phyloP scores from a whole-genome alignment of 1,139 yeast species.

The Pneumocystis wakefieldiae region DNA sequence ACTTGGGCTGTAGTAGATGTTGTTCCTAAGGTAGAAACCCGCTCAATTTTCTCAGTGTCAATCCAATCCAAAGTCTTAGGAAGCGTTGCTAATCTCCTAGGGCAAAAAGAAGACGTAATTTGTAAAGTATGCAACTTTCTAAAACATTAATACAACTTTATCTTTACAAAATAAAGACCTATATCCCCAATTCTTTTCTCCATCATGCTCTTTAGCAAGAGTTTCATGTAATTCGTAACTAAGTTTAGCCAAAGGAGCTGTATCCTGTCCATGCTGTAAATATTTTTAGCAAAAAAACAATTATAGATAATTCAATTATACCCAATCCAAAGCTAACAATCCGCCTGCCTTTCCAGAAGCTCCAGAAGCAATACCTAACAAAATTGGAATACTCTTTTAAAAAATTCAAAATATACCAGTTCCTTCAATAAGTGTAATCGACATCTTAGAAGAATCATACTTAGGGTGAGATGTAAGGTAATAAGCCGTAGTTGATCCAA shows the following conservation, averaged over 20 bases:
- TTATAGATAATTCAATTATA: not conserved
- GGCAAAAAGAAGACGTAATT: slow-evolving; percentile 54
- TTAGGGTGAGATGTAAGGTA: slow-evolving; percentile 70
- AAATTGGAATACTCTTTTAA: not conserved
- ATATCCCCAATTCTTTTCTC: slow-evolving; percentile 83
- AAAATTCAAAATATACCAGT: slow-evolving; percentile 35
- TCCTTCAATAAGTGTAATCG: slow-evolving; percentile 78
- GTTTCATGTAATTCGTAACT: slow-evolving; percentile 78
- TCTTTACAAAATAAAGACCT: slow-evolving; percentile 13
- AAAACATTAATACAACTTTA: slow-evolving; percentile 4
- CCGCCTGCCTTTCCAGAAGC: slow-evolving; percentile 99
- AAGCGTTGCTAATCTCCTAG: slow-evolving; percentile 22
- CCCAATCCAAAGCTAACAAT: slow-evolving; percentile 47
- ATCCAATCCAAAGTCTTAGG: slow-evolving; percentile 80
- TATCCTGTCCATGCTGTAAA: slow-evolving; percentile 60
- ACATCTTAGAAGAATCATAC: slow-evolving; percentile 55
- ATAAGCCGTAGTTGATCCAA: slow-evolving; percentile 91
- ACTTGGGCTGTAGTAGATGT: slow-evolving; percentile 89
- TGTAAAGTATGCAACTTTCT: slow-evolving; percentile 73
- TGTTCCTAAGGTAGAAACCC: slow-evolving; percentile 73
- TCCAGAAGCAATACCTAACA: slow-evolving; percentile 52
- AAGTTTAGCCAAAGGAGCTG: slow-evolving; percentile 81
- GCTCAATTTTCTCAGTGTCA: slow-evolving; percentile 44
- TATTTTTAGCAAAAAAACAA: not conserved
- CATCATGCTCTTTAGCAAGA: slow-evolving; percentile 60